Base-by-base conservation (phyloP, 1,284 basidiomycete species). In the Pterulicium gracile region DNA sequence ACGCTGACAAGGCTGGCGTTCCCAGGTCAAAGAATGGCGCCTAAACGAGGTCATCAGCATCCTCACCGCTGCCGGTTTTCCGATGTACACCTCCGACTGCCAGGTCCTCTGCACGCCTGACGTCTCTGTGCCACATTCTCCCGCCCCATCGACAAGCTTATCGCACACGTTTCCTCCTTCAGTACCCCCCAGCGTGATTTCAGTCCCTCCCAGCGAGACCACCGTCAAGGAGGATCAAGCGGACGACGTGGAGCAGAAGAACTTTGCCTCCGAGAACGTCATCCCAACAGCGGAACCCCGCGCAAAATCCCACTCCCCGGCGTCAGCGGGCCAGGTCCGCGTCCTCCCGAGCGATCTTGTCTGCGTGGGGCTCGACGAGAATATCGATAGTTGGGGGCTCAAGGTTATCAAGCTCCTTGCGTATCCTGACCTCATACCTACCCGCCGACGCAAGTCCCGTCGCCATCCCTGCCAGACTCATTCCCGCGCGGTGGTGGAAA, bases 341-440 rank as follows among this genome's bases (percentile, higher is more conserved):
- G 57, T 78, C n/a, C 64, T 80, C 3, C 54, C 65, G 24, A 66
- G 74, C 22, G 74, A 76, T 52, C 67, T 79, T 34, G 68, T 72
- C 4, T 79, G 77, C 50, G 75, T 79, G 20, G 77, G 76, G 7
- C 60, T 78, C 23, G 71, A 73, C 42, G 80, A 84, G 54, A 77
- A 79, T 49, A 65, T 68, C 39, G 82, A 85, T 52, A 69, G 73
- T 40, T 85, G 82, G 82, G 73, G 73, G 15, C 70, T 81, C 51
- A 85, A 85, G 64, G 75, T 86, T 45, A 68, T 85, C 52, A 85
- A 84, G 60, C 69, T 85, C 14, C 70, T 86, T 27, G 79, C 81
- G 1, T 85, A 79, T 56, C 82, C 82, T 0, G 81, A 84, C 50
- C 68, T 85, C 41, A 80, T 85, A 44, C 63, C 71, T 7, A 2